Evolutionary conservation across 2,329 filamentous ascomycete species (phyloP).

Genomic region (Fusarium palustre): DNA sequence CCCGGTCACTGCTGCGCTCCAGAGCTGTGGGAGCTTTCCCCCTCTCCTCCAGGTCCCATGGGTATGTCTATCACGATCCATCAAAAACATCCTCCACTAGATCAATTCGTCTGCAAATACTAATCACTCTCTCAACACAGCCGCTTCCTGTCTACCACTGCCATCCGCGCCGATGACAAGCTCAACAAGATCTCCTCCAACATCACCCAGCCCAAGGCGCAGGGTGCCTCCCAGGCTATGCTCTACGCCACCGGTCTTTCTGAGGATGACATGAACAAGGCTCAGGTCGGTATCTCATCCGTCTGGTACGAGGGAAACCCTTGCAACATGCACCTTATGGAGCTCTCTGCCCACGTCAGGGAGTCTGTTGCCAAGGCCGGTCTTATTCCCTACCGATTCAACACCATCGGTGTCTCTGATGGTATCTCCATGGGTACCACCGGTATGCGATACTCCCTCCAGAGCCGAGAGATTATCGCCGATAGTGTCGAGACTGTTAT

Average conservation of each 20-base stretch:
- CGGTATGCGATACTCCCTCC: conserved; percentile 95
- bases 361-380: conserved; percentile 75
- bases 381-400: conserved; percentile 95
- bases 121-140: conserved; percentile 48
- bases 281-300: conserved; percentile 96
- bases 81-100: neutral
- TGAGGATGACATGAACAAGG: conserved; percentile 91
- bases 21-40: conserved; percentile 47
- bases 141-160: conserved; percentile 64
- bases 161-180: conserved; percentile 62
- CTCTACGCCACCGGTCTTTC: conserved; percentile 92
- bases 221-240: conserved; percentile 99
- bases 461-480: conserved; percentile 95
- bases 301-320: conserved; percentile 99
- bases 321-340: conserved; percentile 98
- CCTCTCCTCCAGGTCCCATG: conserved; percentile 43
- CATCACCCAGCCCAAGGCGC: conserved; percentile 97
- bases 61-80: conserved; percentile 37
- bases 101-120: neutral
- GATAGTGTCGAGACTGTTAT: conserved; percentile 99
- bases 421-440: conserved; percentile 98
- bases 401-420: conserved; percentile 97
- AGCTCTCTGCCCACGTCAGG: conserved; percentile 81
- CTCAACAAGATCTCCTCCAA: conserved; percentile 86
- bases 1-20: conserved; percentile 46